phyloP scores from a whole-genome alignment of 176 grass and related monocot genomes.

The Chloris gayana region DNA sequence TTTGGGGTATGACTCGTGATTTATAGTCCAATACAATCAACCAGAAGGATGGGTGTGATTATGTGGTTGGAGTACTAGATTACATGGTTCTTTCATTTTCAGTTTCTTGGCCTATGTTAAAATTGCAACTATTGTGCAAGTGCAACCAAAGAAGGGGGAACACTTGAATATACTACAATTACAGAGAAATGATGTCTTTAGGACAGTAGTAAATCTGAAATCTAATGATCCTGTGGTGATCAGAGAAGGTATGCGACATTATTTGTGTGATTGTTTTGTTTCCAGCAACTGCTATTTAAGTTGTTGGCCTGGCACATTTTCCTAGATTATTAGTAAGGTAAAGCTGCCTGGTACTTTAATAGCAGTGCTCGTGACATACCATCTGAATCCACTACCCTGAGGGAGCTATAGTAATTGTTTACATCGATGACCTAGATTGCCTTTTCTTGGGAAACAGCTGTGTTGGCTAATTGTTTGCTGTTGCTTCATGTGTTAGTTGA shows the following conservation, averaged over 20 bases:
- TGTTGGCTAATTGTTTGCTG: constrained; percentile 24
- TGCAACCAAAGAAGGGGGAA: neutral
- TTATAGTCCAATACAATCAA: neutral
- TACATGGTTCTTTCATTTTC: neutral
- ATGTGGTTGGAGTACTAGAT: neutral
- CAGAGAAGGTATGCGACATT: neutral
- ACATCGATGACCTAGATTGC: neutral
- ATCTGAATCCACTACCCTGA: neutral
- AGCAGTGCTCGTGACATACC: neutral
- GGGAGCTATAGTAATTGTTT: neutral
- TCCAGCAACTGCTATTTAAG: constrained; percentile 16
- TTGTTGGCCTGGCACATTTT: neutral
- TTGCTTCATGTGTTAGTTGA: constrained; percentile 21
- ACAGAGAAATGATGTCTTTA: neutral
- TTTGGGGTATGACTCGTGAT: neutral
- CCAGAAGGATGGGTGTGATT: neutral
- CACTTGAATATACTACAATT: neutral
- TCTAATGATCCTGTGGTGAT: neutral
- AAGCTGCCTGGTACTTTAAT: neutral
- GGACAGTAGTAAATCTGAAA: neutral
- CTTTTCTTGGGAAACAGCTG: neutral
- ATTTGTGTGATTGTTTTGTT: neutral
- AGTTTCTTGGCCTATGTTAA: neutral
- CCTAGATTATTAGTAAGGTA: neutral
- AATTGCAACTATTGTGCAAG: neutral